Evolutionary conservation across 805 yeast genomes (phyloP).

Genomic region (Saturnispora quitensis): DNA sequence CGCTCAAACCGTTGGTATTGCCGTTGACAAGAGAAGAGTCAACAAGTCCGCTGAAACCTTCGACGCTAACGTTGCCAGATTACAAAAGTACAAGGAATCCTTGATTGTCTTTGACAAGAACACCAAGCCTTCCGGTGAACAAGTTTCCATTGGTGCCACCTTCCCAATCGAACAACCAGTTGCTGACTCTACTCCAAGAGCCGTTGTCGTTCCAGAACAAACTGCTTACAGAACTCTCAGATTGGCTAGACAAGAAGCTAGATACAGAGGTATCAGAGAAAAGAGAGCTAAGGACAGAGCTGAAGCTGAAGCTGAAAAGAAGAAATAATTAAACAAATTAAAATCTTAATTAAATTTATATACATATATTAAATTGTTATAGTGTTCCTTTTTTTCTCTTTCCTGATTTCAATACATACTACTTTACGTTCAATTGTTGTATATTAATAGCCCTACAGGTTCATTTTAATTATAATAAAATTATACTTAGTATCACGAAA

Average conservation of each 20-base stretch:
- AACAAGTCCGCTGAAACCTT: constrained; percentile 96
- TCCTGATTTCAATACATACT: constrained; percentile 4
- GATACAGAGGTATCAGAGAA: constrained; percentile 90
- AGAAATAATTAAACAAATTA: constrained; percentile 54
- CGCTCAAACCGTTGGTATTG: constrained; percentile 97
- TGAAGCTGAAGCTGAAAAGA: constrained; percentile 99
- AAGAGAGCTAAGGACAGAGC: constrained; percentile 96
- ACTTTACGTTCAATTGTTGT: constrained; percentile 4
- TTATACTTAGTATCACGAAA: too few species aligned
- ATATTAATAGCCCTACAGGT: neutral
- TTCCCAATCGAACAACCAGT: constrained; percentile 88
- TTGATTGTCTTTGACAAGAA: constrained; percentile 92
- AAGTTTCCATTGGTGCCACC: constrained; percentile 62
- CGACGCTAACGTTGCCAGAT: constrained; percentile 91
- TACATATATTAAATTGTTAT: constrained; percentile 5
- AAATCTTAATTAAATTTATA: neutral
- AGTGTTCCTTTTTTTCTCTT: constrained; percentile 1
- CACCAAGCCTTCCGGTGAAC: constrained; percentile 71
- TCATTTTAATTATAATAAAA: too few species aligned
- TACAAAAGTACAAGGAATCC: constrained; percentile 92
- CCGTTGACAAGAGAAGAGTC: constrained; percentile 99
- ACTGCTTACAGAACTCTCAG: constrained; percentile 92
- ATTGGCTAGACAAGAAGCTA: constrained; percentile 90
- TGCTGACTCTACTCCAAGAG: constrained; percentile 73
- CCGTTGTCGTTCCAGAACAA: constrained; percentile 64